Conservation (phyloP, 1,284 basidiomycete species). For the Moesziomyces antarcticus region DNA sequence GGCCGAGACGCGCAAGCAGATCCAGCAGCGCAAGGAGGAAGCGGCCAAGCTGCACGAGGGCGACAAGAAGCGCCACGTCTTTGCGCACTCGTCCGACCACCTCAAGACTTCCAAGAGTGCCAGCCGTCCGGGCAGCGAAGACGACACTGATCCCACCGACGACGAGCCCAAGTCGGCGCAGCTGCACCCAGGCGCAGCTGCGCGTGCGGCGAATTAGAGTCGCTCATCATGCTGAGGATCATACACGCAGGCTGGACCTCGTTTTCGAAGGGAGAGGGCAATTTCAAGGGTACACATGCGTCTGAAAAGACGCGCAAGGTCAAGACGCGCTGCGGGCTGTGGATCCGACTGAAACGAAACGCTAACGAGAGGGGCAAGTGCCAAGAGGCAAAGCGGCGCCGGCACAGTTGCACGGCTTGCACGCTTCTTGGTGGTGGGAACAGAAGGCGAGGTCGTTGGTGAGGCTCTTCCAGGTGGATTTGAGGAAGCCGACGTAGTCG, state of each 20-base stretch:
- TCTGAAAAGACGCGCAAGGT: background rate
- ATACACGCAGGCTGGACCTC: background rate
- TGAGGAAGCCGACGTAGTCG: slow-evolving; percentile 34
- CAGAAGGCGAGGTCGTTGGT: background rate
- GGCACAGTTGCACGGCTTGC: too few relatives aligned
- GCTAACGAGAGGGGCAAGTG: too few relatives aligned
- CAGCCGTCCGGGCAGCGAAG: slow-evolving; percentile 9
- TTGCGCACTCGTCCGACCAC: slow-evolving; percentile 17
- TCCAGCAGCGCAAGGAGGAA: slow-evolving; percentile 42
- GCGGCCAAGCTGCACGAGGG: slow-evolving; percentile 36
- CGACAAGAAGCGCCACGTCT: slow-evolving; percentile 25
- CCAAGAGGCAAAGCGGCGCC: too few relatives aligned
- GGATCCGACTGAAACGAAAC: too few relatives aligned
- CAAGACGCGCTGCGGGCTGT: too few relatives aligned
- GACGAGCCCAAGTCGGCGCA: slow-evolving; percentile 5
- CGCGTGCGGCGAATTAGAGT: background rate
- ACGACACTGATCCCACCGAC: slow-evolving; percentile 21
- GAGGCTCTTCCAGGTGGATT: slow-evolving; percentile 8
- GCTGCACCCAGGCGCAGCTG: background rate
- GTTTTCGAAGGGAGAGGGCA: background rate
- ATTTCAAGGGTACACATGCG: background rate
- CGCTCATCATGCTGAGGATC: background rate
- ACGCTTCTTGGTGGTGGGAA: background rate
- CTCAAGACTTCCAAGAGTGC: slow-evolving; percentile 17
- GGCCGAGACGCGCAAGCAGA: slow-evolving; percentile 32